Percentiles rank a stretch among this genome's conserved stretches.
phyloP scores from a whole-genome alignment of 805 yeast genomes.

The Candida maris region DNA sequence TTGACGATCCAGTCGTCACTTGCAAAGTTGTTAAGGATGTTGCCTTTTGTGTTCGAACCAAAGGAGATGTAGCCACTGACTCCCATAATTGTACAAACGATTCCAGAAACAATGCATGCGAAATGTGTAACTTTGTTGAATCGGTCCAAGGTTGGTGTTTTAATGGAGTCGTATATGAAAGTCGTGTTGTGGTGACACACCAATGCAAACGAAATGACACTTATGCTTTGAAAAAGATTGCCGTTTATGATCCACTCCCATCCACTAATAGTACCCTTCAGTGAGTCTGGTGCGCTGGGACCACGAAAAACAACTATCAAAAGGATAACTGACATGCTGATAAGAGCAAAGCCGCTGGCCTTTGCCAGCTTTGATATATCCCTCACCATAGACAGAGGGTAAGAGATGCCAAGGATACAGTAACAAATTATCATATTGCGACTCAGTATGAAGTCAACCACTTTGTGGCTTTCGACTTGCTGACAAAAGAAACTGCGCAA shows the following conservation, averaged over 20 bases:
- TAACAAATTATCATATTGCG: slow-evolving; percentile 69
- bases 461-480: slow-evolving; percentile 31
- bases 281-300: slow-evolving; percentile 48
- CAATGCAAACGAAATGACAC: slow-evolving; percentile 92
- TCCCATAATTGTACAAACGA: slow-evolving; percentile 76
- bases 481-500: slow-evolving; percentile 59
- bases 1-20: slow-evolving; percentile 70
- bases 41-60: slow-evolving; percentile 78
- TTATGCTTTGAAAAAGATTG: slow-evolving; percentile 80
- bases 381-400: slow-evolving; percentile 74
- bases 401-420: slow-evolving; percentile 69
- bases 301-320: slow-evolving; percentile 70
- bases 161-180: slow-evolving; percentile 81
- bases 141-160: slow-evolving; percentile 68
- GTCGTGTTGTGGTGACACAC: slow-evolving; percentile 95
- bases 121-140: slow-evolving; percentile 78
- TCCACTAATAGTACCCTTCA: slow-evolving; percentile 46
- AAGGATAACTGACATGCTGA: slow-evolving; percentile 81
- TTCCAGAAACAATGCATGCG: slow-evolving; percentile 76
- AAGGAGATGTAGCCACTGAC: slow-evolving; percentile 73
- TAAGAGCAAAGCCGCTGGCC: slow-evolving; percentile 79
- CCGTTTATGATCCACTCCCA: slow-evolving; percentile 52
- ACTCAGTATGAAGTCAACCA: slow-evolving; percentile 53
- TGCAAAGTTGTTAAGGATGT: slow-evolving; percentile 82
- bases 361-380: slow-evolving; percentile 84